These are phyloP conservation scores for Aspergillus quadrilineatus DNA, from an alignment of 2,329 filamentous ascomycete species.

Conservation along the genomic window DNA sequence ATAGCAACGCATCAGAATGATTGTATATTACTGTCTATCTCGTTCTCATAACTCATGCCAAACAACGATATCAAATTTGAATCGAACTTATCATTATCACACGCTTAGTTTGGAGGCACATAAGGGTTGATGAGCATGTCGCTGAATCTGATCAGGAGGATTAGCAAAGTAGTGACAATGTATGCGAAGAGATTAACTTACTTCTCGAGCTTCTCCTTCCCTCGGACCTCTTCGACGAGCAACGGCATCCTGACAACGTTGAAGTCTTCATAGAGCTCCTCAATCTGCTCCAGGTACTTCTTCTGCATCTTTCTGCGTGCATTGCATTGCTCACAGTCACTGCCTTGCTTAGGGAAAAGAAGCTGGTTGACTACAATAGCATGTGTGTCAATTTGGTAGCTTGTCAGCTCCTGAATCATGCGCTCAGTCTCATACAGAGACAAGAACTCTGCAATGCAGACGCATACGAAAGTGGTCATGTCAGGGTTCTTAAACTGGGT, in stretches of 20 bases:
- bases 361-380: slow-evolving; percentile 98
- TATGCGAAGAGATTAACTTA: slow-evolving; percentile 43
- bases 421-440: slow-evolving; percentile 97
- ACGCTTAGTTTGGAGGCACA: slow-evolving; percentile 42
- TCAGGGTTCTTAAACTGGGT: slow-evolving; percentile 96
- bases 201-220: slow-evolving; percentile 88
- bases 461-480: slow-evolving; percentile 95
- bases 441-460: slow-evolving; percentile 96
- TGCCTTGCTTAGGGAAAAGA: slow-evolving; percentile 82
- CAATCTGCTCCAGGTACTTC: slow-evolving; percentile 98
- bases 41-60: slow-evolving; percentile 41
- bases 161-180: slow-evolving; percentile 6
- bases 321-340: slow-evolving; percentile 91
- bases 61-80: slow-evolving; percentile 18
- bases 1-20: slow-evolving; percentile 16
- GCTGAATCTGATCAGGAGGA: slow-evolving; percentile 43
- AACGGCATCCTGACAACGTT: slow-evolving; percentile 98
- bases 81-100: slow-evolving; percentile 17
- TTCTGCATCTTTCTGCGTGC: slow-evolving; percentile 96
- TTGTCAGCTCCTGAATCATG: slow-evolving; percentile 97
- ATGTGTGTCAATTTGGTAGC: slow-evolving; percentile 93
- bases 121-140: slow-evolving; percentile 52
- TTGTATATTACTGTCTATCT: slow-evolving; percentile 38
- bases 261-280: slow-evolving; percentile 98
- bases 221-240: slow-evolving; percentile 90